Conservation (phyloP, 305 asterid species). For the Striga hermonthica region DNA sequence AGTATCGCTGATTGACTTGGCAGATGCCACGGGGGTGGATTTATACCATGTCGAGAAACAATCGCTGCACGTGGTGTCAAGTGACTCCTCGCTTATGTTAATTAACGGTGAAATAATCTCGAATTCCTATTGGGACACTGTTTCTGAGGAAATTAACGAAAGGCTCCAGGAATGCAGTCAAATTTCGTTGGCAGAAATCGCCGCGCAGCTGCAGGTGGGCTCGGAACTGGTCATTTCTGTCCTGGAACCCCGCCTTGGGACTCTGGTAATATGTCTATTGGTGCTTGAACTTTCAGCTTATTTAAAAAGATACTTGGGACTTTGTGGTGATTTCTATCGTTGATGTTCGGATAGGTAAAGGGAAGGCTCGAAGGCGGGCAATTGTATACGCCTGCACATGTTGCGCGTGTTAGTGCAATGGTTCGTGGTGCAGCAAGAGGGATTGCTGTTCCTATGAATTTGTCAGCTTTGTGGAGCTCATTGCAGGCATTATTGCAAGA, state of each 20-base stretch:
- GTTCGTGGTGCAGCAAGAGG: constrained; percentile 98
- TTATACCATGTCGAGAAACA: constrained; percentile 89
- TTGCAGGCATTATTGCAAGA: constrained; percentile 76
- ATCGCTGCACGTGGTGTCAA: constrained; percentile 62
- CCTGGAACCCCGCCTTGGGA: constrained; percentile 84
- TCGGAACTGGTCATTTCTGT: constrained; percentile 70
- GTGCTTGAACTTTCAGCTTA: neutral
- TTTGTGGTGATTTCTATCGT: constrained; percentile 16
- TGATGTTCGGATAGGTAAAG: constrained; percentile 54
- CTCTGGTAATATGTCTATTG: constrained; percentile 48
- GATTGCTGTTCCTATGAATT: constrained; percentile 77
- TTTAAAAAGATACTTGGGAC: constrained; percentile 20
- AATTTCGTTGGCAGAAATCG: constrained; percentile 90
- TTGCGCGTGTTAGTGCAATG: constrained; percentile 87
- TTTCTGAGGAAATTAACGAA: constrained; percentile 89
- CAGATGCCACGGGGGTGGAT: constrained; percentile 71
- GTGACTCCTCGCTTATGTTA: constrained; percentile 64
- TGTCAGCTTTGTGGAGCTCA: constrained; percentile 82
- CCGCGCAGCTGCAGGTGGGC: constrained; percentile 88
- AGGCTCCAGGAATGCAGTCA: constrained; percentile 96
- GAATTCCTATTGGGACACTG: constrained; percentile 76
- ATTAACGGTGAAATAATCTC: constrained; percentile 91
- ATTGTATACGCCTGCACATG: constrained; percentile 92
- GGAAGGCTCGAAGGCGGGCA: constrained; percentile 99
- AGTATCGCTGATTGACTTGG: constrained; percentile 81